Evolutionary conservation across 768 basidiomycete genomes (phyloP).

Genomic region (Collybia sp.): DNA sequence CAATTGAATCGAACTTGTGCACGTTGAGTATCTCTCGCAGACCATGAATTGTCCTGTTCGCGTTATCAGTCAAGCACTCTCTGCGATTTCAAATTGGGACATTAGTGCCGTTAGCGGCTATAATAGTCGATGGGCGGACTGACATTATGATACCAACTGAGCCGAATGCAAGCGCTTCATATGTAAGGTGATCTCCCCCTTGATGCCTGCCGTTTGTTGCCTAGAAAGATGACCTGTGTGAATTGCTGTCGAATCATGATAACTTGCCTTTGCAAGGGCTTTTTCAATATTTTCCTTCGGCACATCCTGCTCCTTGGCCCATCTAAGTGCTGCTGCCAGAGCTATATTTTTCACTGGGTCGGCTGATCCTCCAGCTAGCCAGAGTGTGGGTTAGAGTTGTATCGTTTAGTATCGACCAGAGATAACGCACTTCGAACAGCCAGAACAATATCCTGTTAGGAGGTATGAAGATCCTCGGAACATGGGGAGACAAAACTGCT

Average conservation of each 20-base stretch:
- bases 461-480: background rate
- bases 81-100: conserved; percentile 19
- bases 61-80: conserved; percentile 61
- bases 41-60: conserved; percentile 54
- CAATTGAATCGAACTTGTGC: conserved; percentile 20
- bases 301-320: conserved; percentile 52
- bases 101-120: background rate
- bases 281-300: conserved; percentile 69
- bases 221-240: conserved; percentile 20
- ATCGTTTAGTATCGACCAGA: background rate
- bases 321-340: conserved; percentile 49
- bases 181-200: conserved; percentile 44
- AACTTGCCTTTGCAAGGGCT: conserved; percentile 48
- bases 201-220: conserved; percentile 42
- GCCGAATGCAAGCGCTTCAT: conserved; percentile 57
- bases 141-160: conserved; percentile 64
- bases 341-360: conserved; percentile 51
- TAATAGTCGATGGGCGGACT: conserved; percentile 16
- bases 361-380: conserved; percentile 48
- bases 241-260: background rate
- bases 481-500: conserved; percentile 12
- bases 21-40: conserved; percentile 46
- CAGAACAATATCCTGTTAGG: conserved; percentile 50
- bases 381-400: conserved; percentile 3
- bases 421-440: conserved; percentile 52